A percentile compares a stretch with the other conserved stretches of the same genome.
These are phyloP conservation scores for Schizophyllum commune DNA, from an alignment of 1,284 basidiomycete genomes.

Conservation along the genomic window DNA sequence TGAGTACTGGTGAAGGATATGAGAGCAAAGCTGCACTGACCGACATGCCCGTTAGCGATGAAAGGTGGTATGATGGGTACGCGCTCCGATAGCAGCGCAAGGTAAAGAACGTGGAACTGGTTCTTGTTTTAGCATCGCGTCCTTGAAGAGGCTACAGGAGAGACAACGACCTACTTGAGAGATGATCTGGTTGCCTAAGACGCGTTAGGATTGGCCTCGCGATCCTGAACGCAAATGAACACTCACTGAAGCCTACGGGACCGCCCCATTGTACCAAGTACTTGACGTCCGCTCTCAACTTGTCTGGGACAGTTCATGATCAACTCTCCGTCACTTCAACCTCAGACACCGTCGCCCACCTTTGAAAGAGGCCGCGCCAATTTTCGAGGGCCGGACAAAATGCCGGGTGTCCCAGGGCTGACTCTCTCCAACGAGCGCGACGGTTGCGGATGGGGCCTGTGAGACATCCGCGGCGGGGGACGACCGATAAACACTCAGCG, in stretches of 20 bases:
- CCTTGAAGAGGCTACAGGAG: background rate
- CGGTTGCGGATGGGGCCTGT: background rate
- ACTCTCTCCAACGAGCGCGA: background rate
- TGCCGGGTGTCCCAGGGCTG: background rate
- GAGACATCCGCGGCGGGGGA: background rate
- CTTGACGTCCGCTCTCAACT: background rate
- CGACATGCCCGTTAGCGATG: slow-evolving; percentile 27
- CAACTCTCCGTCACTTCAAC: background rate
- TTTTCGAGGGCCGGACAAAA: background rate
- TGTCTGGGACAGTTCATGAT: background rate
- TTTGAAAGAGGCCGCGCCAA: background rate
- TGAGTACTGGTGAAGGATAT: background rate
- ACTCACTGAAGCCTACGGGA: background rate
- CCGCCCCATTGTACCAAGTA: background rate
- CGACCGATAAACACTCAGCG: background rate
- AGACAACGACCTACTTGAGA: background rate
- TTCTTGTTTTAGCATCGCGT: background rate
- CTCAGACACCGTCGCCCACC: background rate
- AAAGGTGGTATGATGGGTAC: slow-evolving; percentile 36
- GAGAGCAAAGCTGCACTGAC: slow-evolving; percentile 10
- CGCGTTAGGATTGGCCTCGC: background rate
- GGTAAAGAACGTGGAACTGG: slow-evolving; percentile 34
- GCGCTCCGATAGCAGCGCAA: slow-evolving; percentile 28
- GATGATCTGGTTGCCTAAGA: background rate
- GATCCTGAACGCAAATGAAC: background rate